Conservation (phyloP, 257 asterid species). For the Solanum appendiculatum region DNA sequence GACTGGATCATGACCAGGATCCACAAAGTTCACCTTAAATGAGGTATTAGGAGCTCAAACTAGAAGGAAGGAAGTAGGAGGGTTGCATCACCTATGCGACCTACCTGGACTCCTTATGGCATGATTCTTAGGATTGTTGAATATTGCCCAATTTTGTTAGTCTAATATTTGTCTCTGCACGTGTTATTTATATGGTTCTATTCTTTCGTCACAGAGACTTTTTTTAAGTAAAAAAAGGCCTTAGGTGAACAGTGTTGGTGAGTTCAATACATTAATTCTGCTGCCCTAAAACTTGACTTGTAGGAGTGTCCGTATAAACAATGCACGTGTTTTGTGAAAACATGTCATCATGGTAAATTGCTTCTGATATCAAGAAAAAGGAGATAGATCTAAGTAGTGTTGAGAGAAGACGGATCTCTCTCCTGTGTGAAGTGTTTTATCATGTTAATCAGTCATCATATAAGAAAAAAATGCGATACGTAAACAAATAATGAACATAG, state of each 20-base stretch:
- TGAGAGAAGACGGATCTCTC: background rate
- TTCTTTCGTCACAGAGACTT: background rate
- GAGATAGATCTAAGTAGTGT: background rate
- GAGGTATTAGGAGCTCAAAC: background rate
- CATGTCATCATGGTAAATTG: background rate
- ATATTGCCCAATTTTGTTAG: background rate
- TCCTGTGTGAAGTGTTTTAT: background rate
- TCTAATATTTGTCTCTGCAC: background rate
- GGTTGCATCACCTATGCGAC: background rate
- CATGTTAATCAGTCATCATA: background rate
- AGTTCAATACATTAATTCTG: background rate
- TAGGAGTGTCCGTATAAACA: background rate
- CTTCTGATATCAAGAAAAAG: background rate
- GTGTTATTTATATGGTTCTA: background rate
- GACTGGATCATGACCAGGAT: background rate
- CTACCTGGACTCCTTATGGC: background rate
- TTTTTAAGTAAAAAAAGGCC: background rate
- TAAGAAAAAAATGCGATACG: background rate
- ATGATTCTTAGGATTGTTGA: background rate
- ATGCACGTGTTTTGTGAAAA: background rate
- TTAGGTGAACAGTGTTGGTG: background rate
- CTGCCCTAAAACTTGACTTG: background rate
- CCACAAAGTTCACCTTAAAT: background rate
- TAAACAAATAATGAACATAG: background rate
- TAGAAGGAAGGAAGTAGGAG: background rate